These are phyloP conservation scores for Cyclostephanos invisitatus DNA, from an alignment of 108 stramenopile genomes.

Conservation along the genomic window DNA sequence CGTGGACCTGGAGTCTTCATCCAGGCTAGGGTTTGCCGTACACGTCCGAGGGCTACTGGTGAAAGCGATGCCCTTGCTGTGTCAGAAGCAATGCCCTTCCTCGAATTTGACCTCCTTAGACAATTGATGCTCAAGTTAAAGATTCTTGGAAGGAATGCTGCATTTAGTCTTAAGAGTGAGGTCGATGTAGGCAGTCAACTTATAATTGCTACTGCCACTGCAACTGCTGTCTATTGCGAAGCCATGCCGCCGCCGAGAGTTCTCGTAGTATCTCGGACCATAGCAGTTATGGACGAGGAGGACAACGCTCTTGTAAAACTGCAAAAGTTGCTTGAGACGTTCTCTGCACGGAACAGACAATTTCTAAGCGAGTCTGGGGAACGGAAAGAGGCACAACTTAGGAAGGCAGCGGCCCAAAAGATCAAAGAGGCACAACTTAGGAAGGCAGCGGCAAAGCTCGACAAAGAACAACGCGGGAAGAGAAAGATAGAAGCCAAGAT, in stretches of 20 bases:
- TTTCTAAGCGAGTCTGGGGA: constrained; percentile 63
- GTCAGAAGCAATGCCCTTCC: constrained; percentile 89
- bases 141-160: constrained; percentile 91
- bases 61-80: constrained; percentile 93
- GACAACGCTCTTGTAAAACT: constrained; percentile 80
- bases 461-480: constrained; percentile 46
- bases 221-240: constrained; percentile 87
- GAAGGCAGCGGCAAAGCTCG: constrained; percentile 57
- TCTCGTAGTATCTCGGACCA: constrained; percentile 81
- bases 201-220: constrained; percentile 83
- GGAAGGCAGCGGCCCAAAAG: constrained; percentile 53
- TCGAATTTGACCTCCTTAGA: constrained; percentile 94
- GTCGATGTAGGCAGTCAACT: constrained; percentile 83
- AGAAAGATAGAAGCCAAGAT: constrained; percentile 26
- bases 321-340: constrained; percentile 77
- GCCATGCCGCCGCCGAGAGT: constrained; percentile 89
- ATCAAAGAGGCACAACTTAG: constrained; percentile 65
- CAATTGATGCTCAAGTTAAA: constrained; percentile 97
- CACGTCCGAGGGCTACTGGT: constrained; percentile 71
- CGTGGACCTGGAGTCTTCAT: constrained; percentile 91
- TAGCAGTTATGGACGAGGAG: constrained; percentile 81
- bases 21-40: constrained; percentile 94
- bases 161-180: constrained; percentile 81
- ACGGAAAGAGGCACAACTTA: constrained; percentile 55
- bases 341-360: constrained; percentile 74